These are phyloP conservation scores for Ilyonectria sp. DNA, from an alignment of 2,329 filamentous ascomycete genomes.

Conservation along the genomic window DNA sequence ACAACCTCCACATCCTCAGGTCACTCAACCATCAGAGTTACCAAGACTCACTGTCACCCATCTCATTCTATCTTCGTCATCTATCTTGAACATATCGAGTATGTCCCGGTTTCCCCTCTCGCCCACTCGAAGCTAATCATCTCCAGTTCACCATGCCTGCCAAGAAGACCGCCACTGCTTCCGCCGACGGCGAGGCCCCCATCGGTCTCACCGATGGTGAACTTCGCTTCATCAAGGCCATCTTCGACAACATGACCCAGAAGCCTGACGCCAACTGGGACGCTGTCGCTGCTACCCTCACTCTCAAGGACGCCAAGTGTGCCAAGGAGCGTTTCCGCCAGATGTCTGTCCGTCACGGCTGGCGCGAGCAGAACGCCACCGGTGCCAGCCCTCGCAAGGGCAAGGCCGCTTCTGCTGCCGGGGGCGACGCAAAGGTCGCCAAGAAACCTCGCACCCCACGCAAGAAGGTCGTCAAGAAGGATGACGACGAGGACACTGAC, in stretches of 20 bases:
- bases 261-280: conserved; percentile 60
- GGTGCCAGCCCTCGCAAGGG: conserved; percentile 49
- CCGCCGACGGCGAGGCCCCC: conserved; percentile 38
- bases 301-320: conserved; percentile 59
- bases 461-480: conserved; percentile 52
- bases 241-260: conserved; percentile 59
- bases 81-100: conserved; percentile 17
- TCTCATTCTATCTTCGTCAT: not conserved
- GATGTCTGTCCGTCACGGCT: conserved; percentile 58
- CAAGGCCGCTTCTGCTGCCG: conserved; percentile 36
- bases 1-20: not conserved
- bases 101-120: not conserved
- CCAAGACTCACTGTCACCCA: not conserved
- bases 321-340: conserved; percentile 60
- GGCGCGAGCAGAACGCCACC: conserved; percentile 49
- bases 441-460: conserved; percentile 52
- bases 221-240: conserved; percentile 57
- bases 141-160: conserved; percentile 48
- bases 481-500: conserved; percentile 30
- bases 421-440: conserved; percentile 47
- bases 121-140: not conserved
- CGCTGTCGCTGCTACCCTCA: conserved; percentile 53
- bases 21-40: not conserved
- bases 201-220: conserved; percentile 53
- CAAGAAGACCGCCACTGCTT: conserved; percentile 47